Evolutionary conservation across 495 filamentous ascomycete genomes (phyloP), one percentile per base, ranked within the genome.

Genomic region (Podospora anserina): DNA sequence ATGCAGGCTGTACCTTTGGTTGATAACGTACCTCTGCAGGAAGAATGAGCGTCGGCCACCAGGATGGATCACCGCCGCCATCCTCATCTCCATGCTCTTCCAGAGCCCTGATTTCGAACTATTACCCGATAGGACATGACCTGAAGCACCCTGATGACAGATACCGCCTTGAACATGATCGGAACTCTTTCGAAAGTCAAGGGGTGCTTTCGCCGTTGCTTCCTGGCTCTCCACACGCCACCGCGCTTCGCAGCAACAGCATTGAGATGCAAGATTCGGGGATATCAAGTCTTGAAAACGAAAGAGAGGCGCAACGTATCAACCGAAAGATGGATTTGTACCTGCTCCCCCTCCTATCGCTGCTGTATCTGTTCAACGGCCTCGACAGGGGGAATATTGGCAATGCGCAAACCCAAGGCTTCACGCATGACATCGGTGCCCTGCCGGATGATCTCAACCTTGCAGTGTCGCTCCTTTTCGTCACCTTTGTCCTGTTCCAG

Each of bases 401-500:
- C 32, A 82, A 81, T 68, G 80, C 79, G 7, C 69, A 81, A 44
- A 80, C 80, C 0, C 75, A 81, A 58, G 73, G 74, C 7, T 78
- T 78, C 63, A 78, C 74, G 4, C 39, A 61, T 16, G 76, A 74
- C 65, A 78, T 78, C 44, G 76, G 72, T 9, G 72, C 62, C 0
- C 56, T 69, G 5, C 70, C 80, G 6, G 66, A 74, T 7, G 87
- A 88, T 71, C 71, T 89, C 23, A 88, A 88, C 68, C 75, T 78
- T 7, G 82, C 87, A 0, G 80, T 88, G 23, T 81, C 84, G 16
- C 75, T 81, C 23, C 88, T 88, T 76, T 89, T 85, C 63, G 75
- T 82, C 66, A 82, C 81, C 53, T 88, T 88, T 68, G 86, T 89
- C 7, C 55, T 81, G 3, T 76, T 88, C 1, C 87, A 88, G 68